Evolutionary conservation across 306 rosid species (phyloP).

Genomic region (Gillenia trifoliata): DNA sequence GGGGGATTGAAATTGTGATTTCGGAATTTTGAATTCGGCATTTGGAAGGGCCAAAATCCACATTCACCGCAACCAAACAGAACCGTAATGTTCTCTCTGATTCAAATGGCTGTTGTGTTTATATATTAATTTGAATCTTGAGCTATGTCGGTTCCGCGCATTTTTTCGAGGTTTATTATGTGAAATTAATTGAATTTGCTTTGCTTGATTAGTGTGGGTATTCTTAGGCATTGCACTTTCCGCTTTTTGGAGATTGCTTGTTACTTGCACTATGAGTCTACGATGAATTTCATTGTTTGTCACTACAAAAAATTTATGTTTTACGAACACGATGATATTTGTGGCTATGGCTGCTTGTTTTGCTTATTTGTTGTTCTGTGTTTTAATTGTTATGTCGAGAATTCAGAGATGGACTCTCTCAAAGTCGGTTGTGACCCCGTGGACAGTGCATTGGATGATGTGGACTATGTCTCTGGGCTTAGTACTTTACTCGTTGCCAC

Average conservation of each 20-base stretch:
- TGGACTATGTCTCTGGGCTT: conserved; percentile 45
- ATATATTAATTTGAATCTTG: not conserved
- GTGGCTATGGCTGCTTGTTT: not conserved
- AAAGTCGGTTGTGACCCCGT: conserved; percentile 16
- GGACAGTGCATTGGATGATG: conserved; percentile 27
- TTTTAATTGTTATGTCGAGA: not conserved
- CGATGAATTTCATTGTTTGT: not conserved
- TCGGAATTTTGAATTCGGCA: not conserved
- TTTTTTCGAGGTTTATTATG: not conserved
- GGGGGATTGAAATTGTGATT: not conserved
- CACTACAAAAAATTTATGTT: not conserved
- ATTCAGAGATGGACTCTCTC: conserved; percentile 38
- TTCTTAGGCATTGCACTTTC: not conserved
- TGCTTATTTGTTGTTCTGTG: not conserved
- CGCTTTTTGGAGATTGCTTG: not conserved
- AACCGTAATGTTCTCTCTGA: not conserved
- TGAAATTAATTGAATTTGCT: not conserved
- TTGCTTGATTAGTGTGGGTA: not conserved
- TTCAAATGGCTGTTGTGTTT: not conserved
- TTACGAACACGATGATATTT: not conserved
- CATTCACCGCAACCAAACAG: not conserved
- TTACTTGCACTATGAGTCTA: not conserved
- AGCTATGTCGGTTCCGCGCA: not conserved
- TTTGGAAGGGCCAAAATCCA: not conserved
- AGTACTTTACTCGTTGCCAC: conserved; percentile 83